These are phyloP conservation scores for Solanum raphanifolium DNA, from an alignment of 257 asterid genomes.

Conservation along the genomic window DNA sequence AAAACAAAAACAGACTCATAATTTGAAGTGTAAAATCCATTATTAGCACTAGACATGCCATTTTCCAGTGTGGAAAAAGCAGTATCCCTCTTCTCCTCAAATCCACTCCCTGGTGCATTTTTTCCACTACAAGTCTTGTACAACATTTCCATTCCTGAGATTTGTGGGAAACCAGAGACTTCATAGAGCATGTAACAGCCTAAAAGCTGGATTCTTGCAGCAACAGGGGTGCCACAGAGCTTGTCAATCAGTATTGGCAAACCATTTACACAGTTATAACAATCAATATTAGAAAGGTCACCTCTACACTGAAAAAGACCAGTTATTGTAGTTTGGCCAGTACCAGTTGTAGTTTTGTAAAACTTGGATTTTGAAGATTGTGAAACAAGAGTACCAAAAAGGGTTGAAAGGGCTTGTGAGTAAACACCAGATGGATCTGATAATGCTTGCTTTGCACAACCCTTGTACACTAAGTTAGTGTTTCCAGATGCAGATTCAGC, in stretches of 20 bases:
- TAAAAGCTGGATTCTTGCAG: constrained; percentile 81
- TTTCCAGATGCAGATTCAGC: constrained; percentile 52
- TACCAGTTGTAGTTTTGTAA: constrained; percentile 60
- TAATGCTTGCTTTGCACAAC: constrained; percentile 74
- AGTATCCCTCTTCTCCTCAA: constrained; percentile 78
- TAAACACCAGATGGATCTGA: constrained; percentile 89
- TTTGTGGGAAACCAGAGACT: constrained; percentile 70
- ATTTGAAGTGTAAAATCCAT: constrained; percentile 61
- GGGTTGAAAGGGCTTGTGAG: constrained; percentile 77
- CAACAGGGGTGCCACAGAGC: constrained; percentile 75
- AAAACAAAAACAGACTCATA: constrained; percentile 56
- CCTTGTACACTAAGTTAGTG: constrained; percentile 75
- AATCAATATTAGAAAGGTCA: constrained; percentile 72
- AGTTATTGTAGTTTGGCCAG: constrained; percentile 47
- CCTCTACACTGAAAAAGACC: constrained; percentile 96
- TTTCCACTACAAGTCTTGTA: constrained; percentile 74
- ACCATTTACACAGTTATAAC: constrained; percentile 72
- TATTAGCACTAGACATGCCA: constrained; percentile 39
- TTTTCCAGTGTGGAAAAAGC: constrained; percentile 54
- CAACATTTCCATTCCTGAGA: constrained; percentile 89
- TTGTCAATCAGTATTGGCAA: constrained; percentile 77
- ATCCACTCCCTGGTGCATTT: constrained; percentile 67
- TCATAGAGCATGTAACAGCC: constrained; percentile 94
- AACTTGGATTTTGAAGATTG: constrained; percentile 82
- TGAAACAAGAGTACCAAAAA: constrained; percentile 71